Percentiles rank a stretch among this genome's conserved stretches.
Evolutionary conservation across 2,329 filamentous ascomycete genomes (phyloP).

Genomic region (Curvularia sp.): DNA sequence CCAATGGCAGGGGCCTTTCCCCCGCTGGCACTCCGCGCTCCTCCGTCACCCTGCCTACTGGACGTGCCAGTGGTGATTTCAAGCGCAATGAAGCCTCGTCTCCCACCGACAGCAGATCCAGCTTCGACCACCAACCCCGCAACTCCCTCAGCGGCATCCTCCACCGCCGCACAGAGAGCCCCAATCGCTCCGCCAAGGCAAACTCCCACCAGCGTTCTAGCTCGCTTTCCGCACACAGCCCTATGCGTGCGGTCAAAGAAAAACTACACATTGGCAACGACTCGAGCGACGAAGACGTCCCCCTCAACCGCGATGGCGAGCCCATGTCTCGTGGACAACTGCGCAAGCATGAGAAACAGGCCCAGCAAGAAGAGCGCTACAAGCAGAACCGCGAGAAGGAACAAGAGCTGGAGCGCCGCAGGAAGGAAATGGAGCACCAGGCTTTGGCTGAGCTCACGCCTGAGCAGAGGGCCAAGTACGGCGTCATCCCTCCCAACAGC

Average conservation of each 20-base stretch:
- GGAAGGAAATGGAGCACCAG: constrained; percentile 56
- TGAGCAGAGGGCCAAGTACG: constrained; percentile 66
- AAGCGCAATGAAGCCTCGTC: constrained; percentile 40
- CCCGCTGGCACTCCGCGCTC: constrained; percentile 38
- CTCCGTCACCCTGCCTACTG: constrained; percentile 36
- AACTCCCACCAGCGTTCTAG: constrained; percentile 33
- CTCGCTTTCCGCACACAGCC: constrained; percentile 44
- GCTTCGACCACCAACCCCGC: constrained; percentile 39
- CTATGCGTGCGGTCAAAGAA: constrained; percentile 51
- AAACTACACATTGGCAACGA: constrained; percentile 49
- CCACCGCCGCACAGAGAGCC: constrained; percentile 48
- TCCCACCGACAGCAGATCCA: constrained; percentile 41
- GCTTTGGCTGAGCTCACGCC: constrained; percentile 63
- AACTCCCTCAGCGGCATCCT: constrained; percentile 45
- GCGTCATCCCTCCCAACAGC: constrained; percentile 64
- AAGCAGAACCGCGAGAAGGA: constrained; percentile 54
- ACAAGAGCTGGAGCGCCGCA: constrained; percentile 56
- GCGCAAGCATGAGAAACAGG: constrained; percentile 57
- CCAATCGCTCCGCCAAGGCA: constrained; percentile 33
- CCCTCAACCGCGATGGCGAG: constrained; percentile 59
- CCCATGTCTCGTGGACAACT: constrained; percentile 58
- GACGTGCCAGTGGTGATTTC: constrained; percentile 44
- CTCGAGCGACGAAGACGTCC: constrained; percentile 45
- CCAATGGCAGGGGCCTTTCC: constrained; percentile 37
- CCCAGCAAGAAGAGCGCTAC: constrained; percentile 54